Evolutionary conservation across 139 green algal genomes (phyloP), one percentile per base, ranked within the genome.

Genomic region (Gonium pectorale): DNA sequence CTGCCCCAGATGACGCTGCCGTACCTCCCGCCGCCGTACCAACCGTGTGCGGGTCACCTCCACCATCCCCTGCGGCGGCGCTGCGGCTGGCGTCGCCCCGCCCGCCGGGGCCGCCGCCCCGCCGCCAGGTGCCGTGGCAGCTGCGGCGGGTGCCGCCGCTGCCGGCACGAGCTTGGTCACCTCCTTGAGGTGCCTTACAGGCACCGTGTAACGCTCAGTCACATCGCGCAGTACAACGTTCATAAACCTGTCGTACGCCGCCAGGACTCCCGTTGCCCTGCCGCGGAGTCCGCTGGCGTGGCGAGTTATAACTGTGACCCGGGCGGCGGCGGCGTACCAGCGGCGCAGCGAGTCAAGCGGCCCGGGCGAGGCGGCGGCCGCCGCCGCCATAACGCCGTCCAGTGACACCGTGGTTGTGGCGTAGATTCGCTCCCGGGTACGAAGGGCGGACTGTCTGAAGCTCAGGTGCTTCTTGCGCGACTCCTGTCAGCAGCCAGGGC

Each of bases 141-240:
- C 71, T 52, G 83, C 70, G 21, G 70, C 15, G 37, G 59, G 52
- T 27, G 26, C 62, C 41, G 41, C 19, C 60, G 41, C 67, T 62
- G 44, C 67, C 44, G 72, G 74, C 31, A 82, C 38, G 9, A 79
- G 80, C 27, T 37, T 38, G 17, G 40, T 49, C 1, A 35, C 44
- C 40, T 62, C 41, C 59, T 82, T 72, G 29, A 62, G 41, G 35
- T 91, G 82, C 38, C 81, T 79, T 22, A 95, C 54, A 35, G 90
- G 81, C 29, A 97, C 94, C 0, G 88, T 94, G 87, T 97, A 97
- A 24, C 59, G n/a, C 83, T 97, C 94, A 26, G 92, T 80, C 4
- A 95, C 94, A 66, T 96, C 90, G 43, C 72, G 64, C 63, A 97
- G 81, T 24, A 97, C 83, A 22, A 97, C 56, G 83, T 97, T 96